phyloP scores from a whole-genome alignment of 1,139 yeast species.

The Candida labiduridarum region DNA sequence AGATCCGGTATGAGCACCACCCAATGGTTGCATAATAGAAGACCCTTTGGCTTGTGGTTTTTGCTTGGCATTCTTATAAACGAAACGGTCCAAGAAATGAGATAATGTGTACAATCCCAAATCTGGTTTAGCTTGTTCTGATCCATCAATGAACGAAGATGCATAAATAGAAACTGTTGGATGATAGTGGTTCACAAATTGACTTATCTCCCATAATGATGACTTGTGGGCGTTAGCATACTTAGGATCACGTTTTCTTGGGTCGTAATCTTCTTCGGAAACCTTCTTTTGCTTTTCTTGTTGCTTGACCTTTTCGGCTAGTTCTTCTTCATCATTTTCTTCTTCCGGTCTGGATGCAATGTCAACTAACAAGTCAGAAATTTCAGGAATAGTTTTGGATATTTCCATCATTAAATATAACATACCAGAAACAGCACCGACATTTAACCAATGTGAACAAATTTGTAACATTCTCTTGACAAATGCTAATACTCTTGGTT shows the following conservation, averaged over 20 bases:
- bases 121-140: conserved; percentile 67
- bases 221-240: conserved; percentile 81
- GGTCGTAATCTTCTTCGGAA: conserved; percentile 58
- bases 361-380: conserved; percentile 45
- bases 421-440: conserved; percentile 93
- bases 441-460: conserved; percentile 81
- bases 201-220: conserved; percentile 83
- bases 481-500: conserved; percentile 78
- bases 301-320: conserved; percentile 11
- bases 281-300: conserved; percentile 14
- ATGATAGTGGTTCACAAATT: conserved; percentile 80
- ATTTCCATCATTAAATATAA: conserved; percentile 74
- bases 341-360: conserved; percentile 41
- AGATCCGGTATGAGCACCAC: conserved; percentile 83
- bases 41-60: conserved; percentile 73
- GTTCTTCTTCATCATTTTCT: conserved; percentile 36
- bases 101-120: conserved; percentile 82
- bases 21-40: conserved; percentile 97
- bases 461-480: conserved; percentile 88
- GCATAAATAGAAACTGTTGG: conserved; percentile 91
- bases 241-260: conserved; percentile 88
- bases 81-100: conserved; percentile 94
- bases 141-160: conserved; percentile 53
- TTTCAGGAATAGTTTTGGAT: conserved; percentile 43
- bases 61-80: conserved; percentile 88